Percentiles rank a stretch among this genome's conserved stretches.
These are phyloP conservation scores for Yamadazyma nakazawae DNA, from an alignment of 805 yeast species.

Conservation along the genomic window DNA sequence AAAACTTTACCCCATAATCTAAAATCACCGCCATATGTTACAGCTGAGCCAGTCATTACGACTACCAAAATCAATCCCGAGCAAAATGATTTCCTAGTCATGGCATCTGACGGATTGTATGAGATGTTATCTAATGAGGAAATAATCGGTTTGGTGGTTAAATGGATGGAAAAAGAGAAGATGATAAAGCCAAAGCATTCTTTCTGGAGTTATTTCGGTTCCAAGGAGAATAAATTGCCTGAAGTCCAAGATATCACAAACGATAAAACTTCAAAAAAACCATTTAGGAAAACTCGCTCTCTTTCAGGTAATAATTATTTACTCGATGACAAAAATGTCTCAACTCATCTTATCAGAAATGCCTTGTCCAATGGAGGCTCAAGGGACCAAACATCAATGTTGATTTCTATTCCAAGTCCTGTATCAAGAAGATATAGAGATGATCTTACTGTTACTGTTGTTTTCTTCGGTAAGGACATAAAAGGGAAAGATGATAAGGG, in stretches of 20 bases:
- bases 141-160: constrained; percentile 85
- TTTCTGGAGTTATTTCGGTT: constrained; percentile 43
- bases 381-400: constrained; percentile 81
- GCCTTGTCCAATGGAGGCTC: constrained; percentile 87
- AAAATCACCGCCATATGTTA: constrained; percentile 92
- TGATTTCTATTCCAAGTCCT: constrained; percentile 89
- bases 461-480: constrained; percentile 73
- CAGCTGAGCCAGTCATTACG: constrained; percentile 92
- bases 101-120: constrained; percentile 93
- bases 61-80: constrained; percentile 70
- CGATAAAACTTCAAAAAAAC: constrained; percentile 64
- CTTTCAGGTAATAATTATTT: constrained; percentile 40
- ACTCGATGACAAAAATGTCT: constrained; percentile 80
- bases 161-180: constrained; percentile 82
- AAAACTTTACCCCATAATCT: too few species aligned
- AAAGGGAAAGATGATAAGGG: constrained; percentile 44
- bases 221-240: constrained; percentile 52
- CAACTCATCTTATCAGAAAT: constrained; percentile 91
- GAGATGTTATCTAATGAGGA: constrained; percentile 92
- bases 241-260: constrained; percentile 60
- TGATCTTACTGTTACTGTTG: constrained; percentile 93
- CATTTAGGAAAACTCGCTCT: constrained; percentile 56
- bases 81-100: constrained; percentile 78
- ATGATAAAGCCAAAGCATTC: constrained; percentile 52
- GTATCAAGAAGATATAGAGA: constrained; percentile 89